phyloP scores from a whole-genome alignment of 2,329 filamentous ascomycete genomes.

The Tolypocladium nubicola region DNA sequence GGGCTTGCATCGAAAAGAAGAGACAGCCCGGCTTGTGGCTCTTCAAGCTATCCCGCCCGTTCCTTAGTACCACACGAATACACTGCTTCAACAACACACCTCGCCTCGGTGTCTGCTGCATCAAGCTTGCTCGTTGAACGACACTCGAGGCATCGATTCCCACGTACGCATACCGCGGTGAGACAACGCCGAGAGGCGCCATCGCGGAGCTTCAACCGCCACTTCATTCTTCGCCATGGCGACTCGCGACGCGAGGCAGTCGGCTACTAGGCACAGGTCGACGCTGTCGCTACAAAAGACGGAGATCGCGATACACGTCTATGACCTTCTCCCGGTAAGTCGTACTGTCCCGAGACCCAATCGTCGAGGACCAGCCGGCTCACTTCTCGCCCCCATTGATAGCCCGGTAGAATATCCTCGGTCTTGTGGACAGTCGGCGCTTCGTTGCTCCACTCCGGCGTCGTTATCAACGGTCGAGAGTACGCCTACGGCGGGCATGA shows the following conservation, averaged over 20 bases:
- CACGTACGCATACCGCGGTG: neutral
- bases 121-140: neutral
- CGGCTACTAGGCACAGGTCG: constrained; percentile 41
- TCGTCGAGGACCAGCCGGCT: constrained; percentile 4
- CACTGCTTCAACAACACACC: neutral
- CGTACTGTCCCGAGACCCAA: neutral
- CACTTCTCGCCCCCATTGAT: neutral
- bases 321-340: constrained; percentile 62
- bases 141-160: neutral
- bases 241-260: constrained; percentile 13
- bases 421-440: constrained; percentile 69
- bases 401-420: constrained; percentile 67
- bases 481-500: constrained; percentile 82
- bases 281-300: constrained; percentile 62
- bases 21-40: neutral
- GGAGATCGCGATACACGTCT: constrained; percentile 66
- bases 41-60: neutral
- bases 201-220: neutral
- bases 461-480: constrained; percentile 70
- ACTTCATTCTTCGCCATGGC: constrained; percentile 11
- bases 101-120: neutral
- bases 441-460: constrained; percentile 70
- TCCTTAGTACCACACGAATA: neutral
- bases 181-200: neutral
- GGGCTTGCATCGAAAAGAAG: neutral